Evolutionary conservation across 768 basidiomycete species (phyloP).

Genomic region (Mycena haematopus): DNA sequence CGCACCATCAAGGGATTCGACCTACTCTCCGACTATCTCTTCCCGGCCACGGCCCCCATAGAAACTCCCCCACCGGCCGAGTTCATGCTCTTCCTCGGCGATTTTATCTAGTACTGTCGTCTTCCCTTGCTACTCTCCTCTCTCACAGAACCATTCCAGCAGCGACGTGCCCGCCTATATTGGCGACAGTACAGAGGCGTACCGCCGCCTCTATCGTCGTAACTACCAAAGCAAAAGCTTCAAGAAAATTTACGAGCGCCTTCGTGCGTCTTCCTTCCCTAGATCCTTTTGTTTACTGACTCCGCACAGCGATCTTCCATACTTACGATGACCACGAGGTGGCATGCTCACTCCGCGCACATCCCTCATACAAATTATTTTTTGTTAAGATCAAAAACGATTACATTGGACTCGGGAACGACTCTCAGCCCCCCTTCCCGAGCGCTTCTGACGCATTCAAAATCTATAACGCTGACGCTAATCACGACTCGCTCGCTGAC

Average conservation of each 20-base stretch:
- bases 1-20: slow-evolving; percentile 69
- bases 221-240: slow-evolving; percentile 71
- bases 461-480: slow-evolving; percentile 67
- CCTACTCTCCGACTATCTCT: slow-evolving; percentile 62
- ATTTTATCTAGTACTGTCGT: slow-evolving; percentile 64
- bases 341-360: background rate
- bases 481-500: slow-evolving; percentile 59
- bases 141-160: slow-evolving; percentile 5
- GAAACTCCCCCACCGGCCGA: slow-evolving; percentile 43
- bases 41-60: slow-evolving; percentile 31
- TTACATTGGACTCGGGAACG: slow-evolving; percentile 63
- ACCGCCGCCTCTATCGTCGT: slow-evolving; percentile 69
- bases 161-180: slow-evolving; percentile 72
- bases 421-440: slow-evolving; percentile 58
- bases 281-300: background rate
- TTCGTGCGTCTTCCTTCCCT: slow-evolving; percentile 56
- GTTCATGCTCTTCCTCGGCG: slow-evolving; percentile 75
- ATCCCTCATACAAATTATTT: background rate
- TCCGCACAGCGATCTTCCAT: slow-evolving; percentile 61
- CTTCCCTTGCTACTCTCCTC: too few species aligned
- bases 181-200: slow-evolving; percentile 63
- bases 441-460: slow-evolving; percentile 66
- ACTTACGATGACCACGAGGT: slow-evolving; percentile 81
- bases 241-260: slow-evolving; percentile 67
- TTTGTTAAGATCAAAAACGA: slow-evolving; percentile 64